A percentile compares a stretch with the other conserved stretches of the same genome.
These are phyloP conservation scores for Datura wrightii DNA, from an alignment of 257 asterid genomes.

Conservation along the genomic window DNA sequence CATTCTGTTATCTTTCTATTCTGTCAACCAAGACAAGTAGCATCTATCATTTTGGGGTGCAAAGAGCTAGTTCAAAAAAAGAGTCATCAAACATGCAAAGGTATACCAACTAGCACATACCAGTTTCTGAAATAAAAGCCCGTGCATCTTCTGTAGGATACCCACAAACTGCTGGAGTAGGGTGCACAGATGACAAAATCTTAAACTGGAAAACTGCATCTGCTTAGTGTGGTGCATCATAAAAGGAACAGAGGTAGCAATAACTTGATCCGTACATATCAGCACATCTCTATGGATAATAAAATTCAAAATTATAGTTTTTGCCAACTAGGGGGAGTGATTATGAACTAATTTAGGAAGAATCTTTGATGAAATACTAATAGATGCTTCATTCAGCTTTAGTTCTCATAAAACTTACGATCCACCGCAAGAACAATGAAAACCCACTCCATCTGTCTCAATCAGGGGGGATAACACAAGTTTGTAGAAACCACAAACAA, in stretches of 20 bases:
- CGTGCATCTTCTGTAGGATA: constrained; percentile 91
- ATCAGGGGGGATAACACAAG: background rate
- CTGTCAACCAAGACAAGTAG: background rate
- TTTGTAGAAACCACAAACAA: constrained; percentile 64
- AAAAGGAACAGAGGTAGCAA: constrained; percentile 13
- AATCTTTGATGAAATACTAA: background rate
- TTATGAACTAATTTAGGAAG: background rate
- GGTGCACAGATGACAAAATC: constrained; percentile 89
- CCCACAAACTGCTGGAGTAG: constrained; percentile 99
- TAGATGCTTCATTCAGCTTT: constrained; percentile 13
- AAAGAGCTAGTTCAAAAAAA: background rate
- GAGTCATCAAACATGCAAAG: background rate
- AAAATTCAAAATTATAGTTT: background rate
- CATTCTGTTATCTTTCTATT: background rate
- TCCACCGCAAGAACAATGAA: constrained; percentile 6
- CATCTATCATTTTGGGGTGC: constrained; percentile 21
- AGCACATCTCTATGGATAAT: background rate
- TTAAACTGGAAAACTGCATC: constrained; percentile 63
- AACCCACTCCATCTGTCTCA: background rate
- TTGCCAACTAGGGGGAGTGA: constrained; percentile 11
- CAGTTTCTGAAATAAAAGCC: constrained; percentile 72
- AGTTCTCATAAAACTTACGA: constrained; percentile 10
- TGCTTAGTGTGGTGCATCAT: background rate
- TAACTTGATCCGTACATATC: background rate
- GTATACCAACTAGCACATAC: constrained; percentile 46